Percentiles rank a stretch among this genome's conserved stretches.
Evolutionary conservation across 179 eudicot genomes (phyloP).

Genomic region (Actinidia polygama): DNA sequence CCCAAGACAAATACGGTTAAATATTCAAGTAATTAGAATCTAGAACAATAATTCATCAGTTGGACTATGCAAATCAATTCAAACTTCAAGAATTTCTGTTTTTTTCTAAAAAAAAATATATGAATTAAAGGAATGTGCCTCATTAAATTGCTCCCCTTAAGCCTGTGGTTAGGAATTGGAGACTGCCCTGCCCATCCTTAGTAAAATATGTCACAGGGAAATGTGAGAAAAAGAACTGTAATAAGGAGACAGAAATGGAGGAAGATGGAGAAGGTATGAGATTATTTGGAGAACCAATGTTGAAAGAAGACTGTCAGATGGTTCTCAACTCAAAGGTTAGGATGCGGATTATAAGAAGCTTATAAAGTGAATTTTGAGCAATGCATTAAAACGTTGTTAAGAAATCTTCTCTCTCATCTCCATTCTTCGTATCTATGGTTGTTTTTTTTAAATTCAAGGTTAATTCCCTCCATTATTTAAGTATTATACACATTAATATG

Average conservation of each 20-base stretch:
- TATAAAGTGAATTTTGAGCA: too few species aligned
- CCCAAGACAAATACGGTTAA: neutral
- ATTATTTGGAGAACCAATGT: neutral
- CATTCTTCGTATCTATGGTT: too few species aligned
- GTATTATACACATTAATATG: too few species aligned
- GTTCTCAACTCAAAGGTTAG: neutral
- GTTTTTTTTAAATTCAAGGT: too few species aligned
- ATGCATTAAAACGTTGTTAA: too few species aligned
- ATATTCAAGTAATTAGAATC: neutral
- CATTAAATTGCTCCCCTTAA: neutral
- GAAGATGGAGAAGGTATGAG: neutral
- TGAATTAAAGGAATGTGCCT: slow-evolving; percentile 1
- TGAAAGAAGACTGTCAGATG: neutral
- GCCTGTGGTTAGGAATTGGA: neutral
- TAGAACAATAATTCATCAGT: slow-evolving; percentile 10
- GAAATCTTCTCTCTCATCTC: too few species aligned
- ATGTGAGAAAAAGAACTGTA: too few species aligned
- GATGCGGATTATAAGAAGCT: neutral
- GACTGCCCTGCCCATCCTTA: too few species aligned
- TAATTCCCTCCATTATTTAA: too few species aligned
- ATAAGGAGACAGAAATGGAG: neutral
- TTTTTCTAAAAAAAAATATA: neutral
- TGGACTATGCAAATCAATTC: slow-evolving; percentile 18
- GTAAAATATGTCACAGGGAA: too few species aligned
- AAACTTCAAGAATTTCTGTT: too few species aligned